phyloP scores from a whole-genome alignment of 306 rosid genomes.

The Macrotyloma uniflorum region DNA sequence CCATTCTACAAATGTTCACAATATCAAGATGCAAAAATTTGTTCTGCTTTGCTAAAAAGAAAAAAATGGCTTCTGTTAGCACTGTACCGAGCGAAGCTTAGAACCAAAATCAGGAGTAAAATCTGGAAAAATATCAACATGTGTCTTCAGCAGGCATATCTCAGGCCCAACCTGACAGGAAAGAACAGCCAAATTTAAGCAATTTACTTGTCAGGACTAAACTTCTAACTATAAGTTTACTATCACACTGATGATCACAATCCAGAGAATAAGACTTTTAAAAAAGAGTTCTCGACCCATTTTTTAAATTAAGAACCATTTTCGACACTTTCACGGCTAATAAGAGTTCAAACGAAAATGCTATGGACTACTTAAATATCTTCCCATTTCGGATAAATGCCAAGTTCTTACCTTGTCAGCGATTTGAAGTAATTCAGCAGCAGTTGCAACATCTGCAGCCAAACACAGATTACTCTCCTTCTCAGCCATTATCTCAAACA shows the following conservation, averaged over 20 bases:
- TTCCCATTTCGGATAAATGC: background rate
- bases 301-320: conserved; percentile 4
- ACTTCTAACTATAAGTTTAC: conserved; percentile 9
- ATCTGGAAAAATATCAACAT: conserved; percentile 88
- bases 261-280: background rate
- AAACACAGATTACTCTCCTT: conserved; percentile 89
- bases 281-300: background rate
- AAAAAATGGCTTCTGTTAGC: conserved; percentile 13
- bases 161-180: conserved; percentile 77
- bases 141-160: conserved; percentile 92
- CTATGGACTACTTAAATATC: background rate
- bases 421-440: conserved; percentile 75
- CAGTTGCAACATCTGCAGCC: conserved; percentile 89
- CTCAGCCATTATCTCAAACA: conserved; percentile 77
- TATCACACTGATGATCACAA: conserved; percentile 8
- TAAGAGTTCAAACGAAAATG: conserved; percentile 15
- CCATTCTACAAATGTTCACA: background rate
- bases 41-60: background rate
- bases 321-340: background rate
- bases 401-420: conserved; percentile 69
- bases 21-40: background rate
- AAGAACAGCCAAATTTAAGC: conserved; percentile 10
- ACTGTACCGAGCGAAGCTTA: conserved; percentile 71
- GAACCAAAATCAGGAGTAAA: conserved; percentile 86
- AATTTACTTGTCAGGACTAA: background rate